Base-by-base conservation (phyloP, 2,329 filamentous ascomycete genomes). In the Cryphonectria naterciae region DNA sequence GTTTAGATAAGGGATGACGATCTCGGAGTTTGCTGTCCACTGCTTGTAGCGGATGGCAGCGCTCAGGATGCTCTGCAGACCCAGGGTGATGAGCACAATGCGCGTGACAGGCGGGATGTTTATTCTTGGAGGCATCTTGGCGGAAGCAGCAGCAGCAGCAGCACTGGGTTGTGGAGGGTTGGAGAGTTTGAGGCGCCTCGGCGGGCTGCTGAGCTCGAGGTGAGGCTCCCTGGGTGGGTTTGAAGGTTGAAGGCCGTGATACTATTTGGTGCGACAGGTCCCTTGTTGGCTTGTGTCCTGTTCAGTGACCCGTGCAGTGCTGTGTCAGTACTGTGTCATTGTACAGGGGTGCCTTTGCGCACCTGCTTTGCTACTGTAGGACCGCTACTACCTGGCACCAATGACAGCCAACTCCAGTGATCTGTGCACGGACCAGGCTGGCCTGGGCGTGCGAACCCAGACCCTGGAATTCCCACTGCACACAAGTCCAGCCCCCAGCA, bases 81-180 rank as follows among this genome's bases (percentile, higher is more conserved):
- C 81, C 71, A 97, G 87, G 72, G 87, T 86, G 78, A 92, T 88
- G 76, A 99, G 91, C 69, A 95, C 86, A 76, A 89, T 89, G 74
- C 96, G 92, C 64, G 96, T 98, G 75, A 97, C 89, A 41, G 96
- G 95, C 72, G 96, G 96, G 74, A 98, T 91, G 79, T 97, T 98
- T 83, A 98, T 87, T 85, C 95, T 91, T 68, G 91, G 87, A 77
- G 93, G 88, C 94, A 97, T 92, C 79, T 77, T 81, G 81, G 76
- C 72, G 25, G 25, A 17, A 22, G 54, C 54, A 66, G 52, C 22
- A 52, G 46, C 17, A 49, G 46, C 15, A 19, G 43, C 19, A 49
- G 19, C 19, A 49, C 15, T 32, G 32, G 4, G 25, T 19, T 43
- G 32, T 10, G 28, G 39, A 11, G 43, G 10, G n/a, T 22, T 13